Evolutionary conservation across 2,329 filamentous ascomycete genomes (phyloP).

Genomic region (Colletotrichum karsti): DNA sequence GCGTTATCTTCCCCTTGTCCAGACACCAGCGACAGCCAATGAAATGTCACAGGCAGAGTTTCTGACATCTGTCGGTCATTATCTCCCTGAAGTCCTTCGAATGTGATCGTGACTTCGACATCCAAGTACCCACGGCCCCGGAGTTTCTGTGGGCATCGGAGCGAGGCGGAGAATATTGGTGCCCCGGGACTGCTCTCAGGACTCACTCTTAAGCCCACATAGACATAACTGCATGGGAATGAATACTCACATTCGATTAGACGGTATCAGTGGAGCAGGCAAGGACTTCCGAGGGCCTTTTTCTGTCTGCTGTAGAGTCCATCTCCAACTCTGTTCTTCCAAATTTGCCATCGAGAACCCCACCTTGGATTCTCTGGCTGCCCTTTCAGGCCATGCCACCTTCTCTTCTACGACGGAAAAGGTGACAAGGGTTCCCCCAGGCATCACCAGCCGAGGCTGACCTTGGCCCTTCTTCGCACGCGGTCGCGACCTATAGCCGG

Average conservation of each 20-base stretch:
- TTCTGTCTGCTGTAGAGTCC: neutral
- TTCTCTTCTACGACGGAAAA: neutral
- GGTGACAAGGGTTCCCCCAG: neutral
- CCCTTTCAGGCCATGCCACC: neutral
- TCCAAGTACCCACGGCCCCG: neutral
- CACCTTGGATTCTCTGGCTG: neutral
- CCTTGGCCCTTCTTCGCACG: neutral
- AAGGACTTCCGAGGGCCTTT: neutral
- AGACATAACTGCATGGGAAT: neutral
- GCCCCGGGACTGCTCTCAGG: neutral
- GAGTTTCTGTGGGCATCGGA: neutral
- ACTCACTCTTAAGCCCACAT: neutral
- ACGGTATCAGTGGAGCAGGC: neutral
- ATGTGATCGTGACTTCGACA: neutral
- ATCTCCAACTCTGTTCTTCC: neutral
- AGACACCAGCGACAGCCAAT: neutral
- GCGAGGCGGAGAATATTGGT: neutral
- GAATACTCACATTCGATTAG: neutral
- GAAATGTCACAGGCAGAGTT: neutral
- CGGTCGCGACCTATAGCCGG: neutral
- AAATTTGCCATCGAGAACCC: neutral
- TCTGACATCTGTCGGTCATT: too few species aligned
- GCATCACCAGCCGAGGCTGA: neutral
- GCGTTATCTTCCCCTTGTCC: neutral
- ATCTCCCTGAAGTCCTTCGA: neutral